Base-by-base conservation (phyloP, 495 filamentous ascomycete genomes). In the Penicillium paradoxum region DNA sequence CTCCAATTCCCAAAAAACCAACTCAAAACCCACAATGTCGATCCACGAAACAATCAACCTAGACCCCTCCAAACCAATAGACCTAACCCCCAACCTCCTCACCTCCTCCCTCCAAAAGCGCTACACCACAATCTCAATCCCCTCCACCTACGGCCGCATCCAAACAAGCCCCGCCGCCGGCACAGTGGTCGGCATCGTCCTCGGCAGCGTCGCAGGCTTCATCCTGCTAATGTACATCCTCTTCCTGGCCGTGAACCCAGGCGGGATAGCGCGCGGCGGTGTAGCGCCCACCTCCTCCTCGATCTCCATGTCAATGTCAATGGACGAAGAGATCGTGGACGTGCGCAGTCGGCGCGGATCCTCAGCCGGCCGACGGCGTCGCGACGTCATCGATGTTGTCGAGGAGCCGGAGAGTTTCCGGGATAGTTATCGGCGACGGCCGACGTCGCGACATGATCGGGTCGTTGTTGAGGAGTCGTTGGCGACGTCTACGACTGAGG, bases 131-230 rank as follows among this genome's bases (percentile, higher is more conserved):
- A 59, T 76, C 53, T 75, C 74, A 51, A 83, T 95, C 58, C 87
- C 89, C 5, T 73, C 83, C 36, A 79, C 79, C 52, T 95, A 95
- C 77, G 79, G 79, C 24, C 70, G 75, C 43, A 73, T 83, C 17
- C 64, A 81, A 62, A 60, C 65, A 44, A 79, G 84, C 10, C 88
- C 86, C 0, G 19, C 73, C 4, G 77, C 91, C 0, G 91, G 90
- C 32, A 79, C 82, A 17, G 80, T 96, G n/a, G 89, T 77, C 13
- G 91, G 90, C 54, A 92, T 95, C 47, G 82, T 90, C 21, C 80
- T 96, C 29, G 91, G 91, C 57, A 79, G 81, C 42, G 84, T 95
- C n/a, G 80, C 73, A n/a, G 90, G 86, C 49, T 91, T 96, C 72
- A 61, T 92, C 14, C 74, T 96, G 2, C 49, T 91, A 27, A 74